Evolutionary conservation across 345 rosid genomes (phyloP).

Genomic region (Excoecaria cochinchinensis): DNA sequence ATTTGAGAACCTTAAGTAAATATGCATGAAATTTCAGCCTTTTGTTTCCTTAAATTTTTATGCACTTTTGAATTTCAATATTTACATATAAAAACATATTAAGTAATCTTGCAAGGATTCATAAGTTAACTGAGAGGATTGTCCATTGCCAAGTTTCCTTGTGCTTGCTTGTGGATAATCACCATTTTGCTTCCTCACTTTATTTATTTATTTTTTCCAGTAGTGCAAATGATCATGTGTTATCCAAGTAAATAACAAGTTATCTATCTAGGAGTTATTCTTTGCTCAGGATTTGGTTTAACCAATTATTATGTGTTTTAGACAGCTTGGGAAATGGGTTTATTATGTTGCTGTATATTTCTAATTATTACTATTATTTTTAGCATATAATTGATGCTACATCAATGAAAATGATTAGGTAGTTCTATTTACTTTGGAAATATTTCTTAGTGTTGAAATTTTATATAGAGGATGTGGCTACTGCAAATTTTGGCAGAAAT

Average conservation of each 20-base stretch:
- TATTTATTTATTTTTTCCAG: background rate
- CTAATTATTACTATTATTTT: background rate
- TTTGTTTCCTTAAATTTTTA: background rate
- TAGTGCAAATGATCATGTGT: background rate
- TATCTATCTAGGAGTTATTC: background rate
- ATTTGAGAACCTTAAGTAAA: background rate
- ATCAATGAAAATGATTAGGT: background rate
- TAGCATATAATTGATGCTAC: background rate
- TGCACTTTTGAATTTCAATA: background rate
- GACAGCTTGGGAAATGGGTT: background rate
- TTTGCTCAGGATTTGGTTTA: background rate
- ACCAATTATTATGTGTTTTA: background rate
- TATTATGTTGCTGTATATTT: background rate
- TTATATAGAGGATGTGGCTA: background rate
- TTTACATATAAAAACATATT: background rate
- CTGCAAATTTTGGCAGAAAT: background rate
- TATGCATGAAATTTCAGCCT: background rate
- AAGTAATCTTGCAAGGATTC: background rate
- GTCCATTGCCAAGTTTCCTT: background rate
- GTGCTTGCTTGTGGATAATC: background rate
- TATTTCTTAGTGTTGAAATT: background rate
- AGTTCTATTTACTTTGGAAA: background rate
- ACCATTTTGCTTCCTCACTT: background rate
- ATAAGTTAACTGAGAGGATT: background rate
- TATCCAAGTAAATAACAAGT: background rate